These are phyloP conservation scores for Suhomyces tanzawaensis DNA, from an alignment of 805 yeast genomes.

Conservation along the genomic window DNA sequence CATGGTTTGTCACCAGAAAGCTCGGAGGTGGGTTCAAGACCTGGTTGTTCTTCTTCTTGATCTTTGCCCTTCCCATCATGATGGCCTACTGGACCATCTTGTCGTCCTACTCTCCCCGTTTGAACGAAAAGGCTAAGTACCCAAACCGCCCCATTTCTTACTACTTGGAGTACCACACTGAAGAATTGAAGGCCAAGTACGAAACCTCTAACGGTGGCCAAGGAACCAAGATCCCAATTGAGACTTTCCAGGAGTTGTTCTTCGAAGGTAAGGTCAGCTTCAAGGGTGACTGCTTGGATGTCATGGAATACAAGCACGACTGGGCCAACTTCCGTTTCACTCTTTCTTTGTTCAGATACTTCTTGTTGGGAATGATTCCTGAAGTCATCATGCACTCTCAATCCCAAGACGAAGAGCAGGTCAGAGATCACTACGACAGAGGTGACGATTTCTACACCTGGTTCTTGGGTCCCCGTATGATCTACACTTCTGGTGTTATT, in stretches of 20 bases:
- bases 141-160: slow-evolving; percentile 78
- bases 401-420: slow-evolving; percentile 95
- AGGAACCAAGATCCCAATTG: slow-evolving; percentile 80
- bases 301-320: slow-evolving; percentile 84
- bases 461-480: slow-evolving; percentile 94
- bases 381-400: slow-evolving; percentile 90
- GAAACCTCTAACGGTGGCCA: slow-evolving; percentile 49
- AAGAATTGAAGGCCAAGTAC: slow-evolving; percentile 38
- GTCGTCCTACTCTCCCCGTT: slow-evolving; percentile 76
- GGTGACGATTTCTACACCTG: slow-evolving; percentile 94
- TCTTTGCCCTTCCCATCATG: slow-evolving; percentile 66
- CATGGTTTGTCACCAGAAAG: slow-evolving; percentile 60
- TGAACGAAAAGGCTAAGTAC: slow-evolving; percentile 70
- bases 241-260: slow-evolving; percentile 85
- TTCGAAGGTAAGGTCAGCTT: slow-evolving; percentile 81
- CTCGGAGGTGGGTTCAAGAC: slow-evolving; percentile 70
- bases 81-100: slow-evolving; percentile 80
- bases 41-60: slow-evolving; percentile 55
- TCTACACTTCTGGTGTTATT: slow-evolving; percentile 85
- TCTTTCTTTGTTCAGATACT: slow-evolving; percentile 68
- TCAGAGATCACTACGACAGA: slow-evolving; percentile 91
- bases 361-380: slow-evolving; percentile 84
- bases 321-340: slow-evolving; percentile 87
- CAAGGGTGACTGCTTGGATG: slow-evolving; percentile 84
- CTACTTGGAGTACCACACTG: slow-evolving; percentile 80